Evolutionary conservation across 768 basidiomycete genomes (phyloP), one percentile per base, ranked within the genome.

Genomic region (Arthromyces matolae): DNA sequence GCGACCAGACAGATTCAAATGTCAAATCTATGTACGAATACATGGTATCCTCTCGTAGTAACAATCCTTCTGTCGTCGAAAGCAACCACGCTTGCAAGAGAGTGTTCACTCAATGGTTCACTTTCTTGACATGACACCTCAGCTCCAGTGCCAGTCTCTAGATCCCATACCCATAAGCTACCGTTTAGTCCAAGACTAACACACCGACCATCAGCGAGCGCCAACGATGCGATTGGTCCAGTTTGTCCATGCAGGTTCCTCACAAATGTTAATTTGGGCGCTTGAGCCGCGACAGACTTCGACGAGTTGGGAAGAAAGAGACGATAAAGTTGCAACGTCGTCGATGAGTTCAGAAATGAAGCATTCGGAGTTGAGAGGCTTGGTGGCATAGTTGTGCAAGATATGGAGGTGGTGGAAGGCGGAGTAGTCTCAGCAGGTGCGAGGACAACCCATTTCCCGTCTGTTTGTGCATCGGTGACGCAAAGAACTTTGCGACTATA

Each of bases 151-250:
- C 66, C 75, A 44, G 71, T 75, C 61, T 92, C 89, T 25, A 92
- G 71, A 66, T 92, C 89, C 89, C 89, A 92, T 3, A 89, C 85
- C 86, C 87, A 89, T 34, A 92, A 76, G 56, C 79, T 79, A 32
- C 87, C 87, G 60, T 88, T 81, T 27, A 66, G 65, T 8, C 84
- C 80, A 16, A 90, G 65, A 58, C 86, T 84, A 23, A 92, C 84
- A 54, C 89, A 92, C 3, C 89, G 80, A 19, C 89, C 89, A 63
- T 92, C 89, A 23, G 89, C 81, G 28, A 92, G 71, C 13, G 84
- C 77, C 18, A 92, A 73, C 4, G 84, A 77, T 4, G 75, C 76
- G 19, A 89, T 74, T 5, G 84, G 78, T 7, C 84, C 82, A 1
- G 71, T 68, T 39, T 86, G 88, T 6, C 90, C 89, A 57, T 84